Evolutionary conservation across 1,284 basidiomycete genomes (phyloP).

Genomic region (Exobasidium cylindrosporum): DNA sequence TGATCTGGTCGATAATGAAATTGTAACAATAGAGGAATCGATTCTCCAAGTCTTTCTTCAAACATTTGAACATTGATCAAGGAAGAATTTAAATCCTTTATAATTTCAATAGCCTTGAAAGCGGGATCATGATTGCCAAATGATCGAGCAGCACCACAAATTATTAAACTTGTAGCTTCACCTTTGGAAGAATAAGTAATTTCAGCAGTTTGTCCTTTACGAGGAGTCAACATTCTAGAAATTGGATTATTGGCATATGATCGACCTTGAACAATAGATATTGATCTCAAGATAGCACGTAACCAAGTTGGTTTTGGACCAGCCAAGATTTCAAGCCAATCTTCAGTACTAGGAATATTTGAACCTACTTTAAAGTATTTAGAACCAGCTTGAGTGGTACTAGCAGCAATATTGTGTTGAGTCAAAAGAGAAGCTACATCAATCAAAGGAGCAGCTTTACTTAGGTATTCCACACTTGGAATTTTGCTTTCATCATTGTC

Average conservation of each 20-base stretch:
- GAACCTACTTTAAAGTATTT: slow-evolving; percentile 32
- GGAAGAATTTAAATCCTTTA: slow-evolving; percentile 29
- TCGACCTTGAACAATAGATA: slow-evolving; percentile 62
- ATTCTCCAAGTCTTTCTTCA: slow-evolving; percentile 75
- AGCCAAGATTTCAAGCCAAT: slow-evolving; percentile 82
- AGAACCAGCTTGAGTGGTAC: slow-evolving; percentile 58
- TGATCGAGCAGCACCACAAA: slow-evolving; percentile 77
- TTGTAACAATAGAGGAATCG: slow-evolving; percentile 76
- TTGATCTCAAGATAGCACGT: slow-evolving; percentile 75
- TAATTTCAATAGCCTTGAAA: slow-evolving; percentile 76
- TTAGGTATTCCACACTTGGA: slow-evolving; percentile 83
- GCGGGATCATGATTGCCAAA: slow-evolving; percentile 68
- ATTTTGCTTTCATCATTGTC: slow-evolving; percentile 73
- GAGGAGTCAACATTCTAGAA: slow-evolving; percentile 79
- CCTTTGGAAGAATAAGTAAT: slow-evolving; percentile 60
- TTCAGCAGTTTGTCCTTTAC: slow-evolving; percentile 72
- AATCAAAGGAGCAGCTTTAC: slow-evolving; percentile 58
- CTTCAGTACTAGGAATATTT: slow-evolving; percentile 52
- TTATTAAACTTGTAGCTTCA: slow-evolving; percentile 61
- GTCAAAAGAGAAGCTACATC: slow-evolving; percentile 57
- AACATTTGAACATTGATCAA: slow-evolving; percentile 73
- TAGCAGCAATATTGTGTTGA: slow-evolving; percentile 57
- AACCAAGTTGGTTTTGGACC: slow-evolving; percentile 81
- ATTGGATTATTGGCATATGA: slow-evolving; percentile 83
- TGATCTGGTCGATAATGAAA: slow-evolving; percentile 85